Percentiles rank a stretch among this genome's conserved stretches.
Conservation (phyloP, 176 grass and related monocot genomes). For the Secale cereale region DNA sequence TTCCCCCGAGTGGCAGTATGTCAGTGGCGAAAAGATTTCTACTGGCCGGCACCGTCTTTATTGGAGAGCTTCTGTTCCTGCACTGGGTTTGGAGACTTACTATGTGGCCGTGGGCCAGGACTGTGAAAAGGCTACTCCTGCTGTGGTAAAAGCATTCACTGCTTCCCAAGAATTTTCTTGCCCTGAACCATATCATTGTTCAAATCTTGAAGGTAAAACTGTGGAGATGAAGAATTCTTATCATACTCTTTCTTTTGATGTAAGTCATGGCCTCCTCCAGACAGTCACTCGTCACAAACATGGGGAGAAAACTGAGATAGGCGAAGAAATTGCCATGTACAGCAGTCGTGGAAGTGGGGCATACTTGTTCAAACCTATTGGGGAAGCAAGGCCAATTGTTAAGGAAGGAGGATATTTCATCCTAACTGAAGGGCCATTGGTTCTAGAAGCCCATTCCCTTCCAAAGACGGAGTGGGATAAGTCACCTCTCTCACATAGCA, state of each 20-base stretch:
- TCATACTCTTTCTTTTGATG: constrained; percentile 79
- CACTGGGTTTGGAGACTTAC: constrained; percentile 90
- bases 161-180: constrained; percentile 57
- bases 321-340: constrained; percentile 95
- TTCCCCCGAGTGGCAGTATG: constrained; percentile 85
- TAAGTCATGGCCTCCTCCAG: constrained; percentile 70
- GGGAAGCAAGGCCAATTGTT: constrained; percentile 68
- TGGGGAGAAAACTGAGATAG: constrained; percentile 53
- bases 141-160: constrained; percentile 57
- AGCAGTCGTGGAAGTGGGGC: constrained; percentile 82
- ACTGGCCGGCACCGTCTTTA: constrained; percentile 80
- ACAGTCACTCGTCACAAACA: constrained; percentile 46
- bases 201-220: constrained; percentile 61
- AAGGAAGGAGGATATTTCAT: constrained; percentile 76
- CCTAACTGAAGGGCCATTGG: constrained; percentile 78
- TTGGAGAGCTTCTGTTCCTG: constrained; percentile 92
- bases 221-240: constrained; percentile 64
- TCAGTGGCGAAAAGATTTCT: constrained; percentile 37
- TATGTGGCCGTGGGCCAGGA: constrained; percentile 53
- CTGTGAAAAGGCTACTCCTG: constrained; percentile 74
- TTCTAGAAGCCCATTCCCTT: constrained; percentile 83
- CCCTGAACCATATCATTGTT: constrained; percentile 83
- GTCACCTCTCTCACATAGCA: constrained; percentile 78
- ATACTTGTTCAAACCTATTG: constrained; percentile 92
- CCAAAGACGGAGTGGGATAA: constrained; percentile 75